phyloP scores from a whole-genome alignment of 352 stramenopile species.

The Globisporangium ultimum region DNA sequence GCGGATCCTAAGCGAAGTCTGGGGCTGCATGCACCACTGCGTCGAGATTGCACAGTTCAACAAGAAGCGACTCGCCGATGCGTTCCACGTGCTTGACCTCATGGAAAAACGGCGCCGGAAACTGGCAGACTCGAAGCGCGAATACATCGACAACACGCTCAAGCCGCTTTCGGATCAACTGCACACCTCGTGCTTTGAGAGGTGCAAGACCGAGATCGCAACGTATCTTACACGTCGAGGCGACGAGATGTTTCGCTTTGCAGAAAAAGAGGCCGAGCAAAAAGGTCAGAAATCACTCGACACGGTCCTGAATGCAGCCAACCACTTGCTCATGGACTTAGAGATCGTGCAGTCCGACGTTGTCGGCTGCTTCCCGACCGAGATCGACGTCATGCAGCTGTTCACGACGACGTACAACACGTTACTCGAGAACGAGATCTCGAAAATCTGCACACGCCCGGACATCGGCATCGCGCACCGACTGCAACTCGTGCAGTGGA shows the following conservation, averaged over 20 bases:
- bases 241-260: conserved; percentile 60
- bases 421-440: conserved; percentile 67
- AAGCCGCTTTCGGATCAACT: conserved; percentile 34
- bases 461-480: conserved; percentile 72
- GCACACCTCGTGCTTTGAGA: conserved; percentile 40
- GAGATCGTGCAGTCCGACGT: conserved; percentile 79
- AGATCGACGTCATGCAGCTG: conserved; percentile 80
- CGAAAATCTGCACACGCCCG: conserved; percentile 44
- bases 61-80: conserved; percentile 55
- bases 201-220: conserved; percentile 61
- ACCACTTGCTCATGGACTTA: conserved; percentile 74
- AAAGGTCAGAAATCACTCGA: conserved; percentile 64
- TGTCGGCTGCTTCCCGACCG: conserved; percentile 57
- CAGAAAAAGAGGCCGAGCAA: conserved; percentile 41
- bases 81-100: conserved; percentile 72
- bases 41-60: conserved; percentile 80
- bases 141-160: conserved; percentile 71
- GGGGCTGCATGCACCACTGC: conserved; percentile 79
- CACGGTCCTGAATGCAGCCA: conserved; percentile 55
- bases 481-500: conserved; percentile 83
- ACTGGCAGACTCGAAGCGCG: conserved; percentile 48
- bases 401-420: conserved; percentile 79
- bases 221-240: conserved; percentile 49
- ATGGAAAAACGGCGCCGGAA: conserved; percentile 66
- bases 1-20: conserved; percentile 73